Evolutionary conservation across 208 protist genomes (phyloP), one percentile per base, ranked within the genome.

Genomic region (Angomonas ambiguus): DNA sequence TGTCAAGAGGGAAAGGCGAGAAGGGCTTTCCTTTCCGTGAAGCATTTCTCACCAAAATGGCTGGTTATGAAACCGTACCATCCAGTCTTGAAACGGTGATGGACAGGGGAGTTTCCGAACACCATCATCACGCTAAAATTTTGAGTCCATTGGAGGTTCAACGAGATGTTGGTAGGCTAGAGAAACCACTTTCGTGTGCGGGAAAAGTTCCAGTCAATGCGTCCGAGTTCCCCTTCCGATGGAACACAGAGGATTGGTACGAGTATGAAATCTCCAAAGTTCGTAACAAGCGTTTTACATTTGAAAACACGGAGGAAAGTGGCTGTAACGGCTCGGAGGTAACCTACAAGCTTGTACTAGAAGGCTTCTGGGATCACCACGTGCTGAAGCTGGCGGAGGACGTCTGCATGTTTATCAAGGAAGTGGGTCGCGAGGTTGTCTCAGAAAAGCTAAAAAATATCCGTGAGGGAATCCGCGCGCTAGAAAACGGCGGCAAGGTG

Each of bases 171-270:
- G 89, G 89, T 0, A 74, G 89, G 1, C 30, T 91, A 0, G 82
- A 91, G 69, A 42, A 71, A 34, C 78, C 81, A 24, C 71, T 88
- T 48, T 58, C 89, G 22, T 91, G 82, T 48, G 89, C 86, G 1
- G 86, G 86, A 24, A 87, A 88, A 22, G 74, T 90, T n/a, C 51
- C 65, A 22, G 77, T 75, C 10, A 80, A 91, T 60, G 65, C 63
- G 4, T 75, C 71, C 22, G 41, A 64, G 20, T 95, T 95, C 35
- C 89, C 89, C 1, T 93, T 87, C 62, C 67, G 70, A 6, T 93
- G 85, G 87, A 92, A 93, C 49, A 93, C 89, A 25, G 86, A 92
- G 63, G 89, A 95, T 60, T 95, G 86, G 86, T 95, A 95, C 67
- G 89, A 95, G 80, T 95, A 95, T 69, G 89, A 95, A 61, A 73